Base-by-base conservation (phyloP, 805 yeast species). In the Kazachstania kunashirensis region DNA sequence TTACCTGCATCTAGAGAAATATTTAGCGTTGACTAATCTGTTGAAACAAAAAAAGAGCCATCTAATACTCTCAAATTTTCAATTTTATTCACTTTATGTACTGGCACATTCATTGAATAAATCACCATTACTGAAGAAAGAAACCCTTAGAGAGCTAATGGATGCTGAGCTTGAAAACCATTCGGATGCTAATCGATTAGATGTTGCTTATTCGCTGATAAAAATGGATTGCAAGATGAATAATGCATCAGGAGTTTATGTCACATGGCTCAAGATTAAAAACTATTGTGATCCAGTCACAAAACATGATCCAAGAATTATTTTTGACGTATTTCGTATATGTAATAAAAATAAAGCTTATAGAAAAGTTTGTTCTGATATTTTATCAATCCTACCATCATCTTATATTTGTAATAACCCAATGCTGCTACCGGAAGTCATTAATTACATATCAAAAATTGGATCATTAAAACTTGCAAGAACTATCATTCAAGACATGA, bases 211-310 rank as follows among this genome's bases (percentile, higher is more conserved):
- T 31, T 23, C 42, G 7, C 23, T 48, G 14, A 53, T 55, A 20
- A 40, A 44, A 15, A 38, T 33, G 11, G 56, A 54, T 36, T 52
- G 34, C 35, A 34, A 37, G 27, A 36, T 32, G 0, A 42, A 41
- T 31, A 55, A 55, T 39, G 45, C 49, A 4, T 48, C 57, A 4
- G 58, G 59, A 6, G 47, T 53, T 1, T 42, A 35, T 18, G 27
- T 32, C n/a, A 42, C 47, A 3, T 55, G 61, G 61, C 23, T 36
- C 2, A 38, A 37, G 26, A 48, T 53, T 5, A 42, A 47, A 28
- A 33, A 45, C 27, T 27, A 36, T 20, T 48, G 47, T 32, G 21
- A 31, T 2, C 38, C 48, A 2, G 7, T 53, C 5, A 18, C 36
- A 4, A 36, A 41, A 3, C 56, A 53, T 37, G 59, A 53, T 35